Base-by-base conservation (phyloP, 2,329 filamentous ascomycete genomes). In the Pyricularia sp. region DNA sequence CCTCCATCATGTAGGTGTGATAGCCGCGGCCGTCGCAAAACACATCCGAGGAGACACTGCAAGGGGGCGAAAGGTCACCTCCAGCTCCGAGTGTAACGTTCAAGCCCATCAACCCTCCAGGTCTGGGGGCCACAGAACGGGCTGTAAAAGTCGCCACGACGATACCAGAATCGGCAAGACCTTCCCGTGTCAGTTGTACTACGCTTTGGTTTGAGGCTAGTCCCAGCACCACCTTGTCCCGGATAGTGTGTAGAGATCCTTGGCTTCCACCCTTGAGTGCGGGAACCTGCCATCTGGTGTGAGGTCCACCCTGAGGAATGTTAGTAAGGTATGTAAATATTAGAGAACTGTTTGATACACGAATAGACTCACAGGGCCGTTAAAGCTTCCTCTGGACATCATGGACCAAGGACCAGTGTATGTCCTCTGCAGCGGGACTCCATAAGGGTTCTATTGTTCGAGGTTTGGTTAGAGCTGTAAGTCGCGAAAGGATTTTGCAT, bases 351-450 rank as follows among this genome's bases (percentile, higher is more conserved):
- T 20, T 55, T 5, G 17, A 7, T 55, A n/a, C 17, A 55, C 3
- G 10, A 9, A 9, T 7, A n/a, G 3, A 55, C 42, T 55, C 10
- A 55, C 42, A 55, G 83, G 84, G 0, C 84, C 84, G 69, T 84
- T 84, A 76, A 85, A 85, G 3, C 79, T 81, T 4, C 84, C 84
- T 0, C 83, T 76, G 26, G 80, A 81, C 70, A 86, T 77, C 84
- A 86, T 86, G 6, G 80, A 82, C 77, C 80, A 86, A 0, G 83
- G 83, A 0, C 84, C 84, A 0, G 83, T 83, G 73, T 83, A 85
- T 0, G 81, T 75, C 26, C 84, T 80, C 3, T 81, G 79, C 61
- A 79, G 73, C 0, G 83, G 83, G 0, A 76, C 72, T 3, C 80
- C 77, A 71, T 82, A 85, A 0, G 84, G 84, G 71, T 85, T 85